phyloP scores from a whole-genome alignment of 768 basidiomycete genomes.

The Pleurotus giganteus region DNA sequence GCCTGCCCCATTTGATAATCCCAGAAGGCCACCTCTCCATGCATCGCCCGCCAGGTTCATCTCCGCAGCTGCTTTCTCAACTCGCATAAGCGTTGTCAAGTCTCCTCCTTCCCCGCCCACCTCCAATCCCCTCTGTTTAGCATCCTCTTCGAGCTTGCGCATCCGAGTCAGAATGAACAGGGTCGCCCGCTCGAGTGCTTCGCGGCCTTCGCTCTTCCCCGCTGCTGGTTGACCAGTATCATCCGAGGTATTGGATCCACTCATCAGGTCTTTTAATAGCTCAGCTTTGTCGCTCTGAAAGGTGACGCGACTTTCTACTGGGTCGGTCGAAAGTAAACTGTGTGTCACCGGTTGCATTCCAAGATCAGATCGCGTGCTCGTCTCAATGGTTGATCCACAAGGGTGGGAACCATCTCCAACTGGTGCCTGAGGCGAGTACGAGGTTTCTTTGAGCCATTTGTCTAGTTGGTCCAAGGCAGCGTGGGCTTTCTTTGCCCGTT shows the following conservation, averaged over 20 bases:
- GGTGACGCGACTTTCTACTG: constrained; percentile 22
- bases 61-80: constrained; percentile 44
- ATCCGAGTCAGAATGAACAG: constrained; percentile 50
- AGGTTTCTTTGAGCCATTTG: constrained; percentile 42
- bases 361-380: background rate
- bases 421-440: background rate
- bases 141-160: constrained; percentile 46
- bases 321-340: constrained; percentile 29
- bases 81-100: constrained; percentile 41
- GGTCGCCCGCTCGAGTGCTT: constrained; percentile 45
- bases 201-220: constrained; percentile 17
- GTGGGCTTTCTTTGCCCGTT: constrained; percentile 54
- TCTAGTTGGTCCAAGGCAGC: constrained; percentile 47
- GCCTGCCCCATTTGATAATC: constrained; percentile 46
- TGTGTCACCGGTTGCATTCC: constrained; percentile 21
- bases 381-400: too few species aligned
- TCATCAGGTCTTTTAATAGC: constrained; percentile 35
- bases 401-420: background rate
- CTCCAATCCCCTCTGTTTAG: constrained; percentile 32
- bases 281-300: constrained; percentile 44
- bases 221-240: background rate
- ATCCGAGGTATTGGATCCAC: constrained; percentile 13
- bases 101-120: constrained; percentile 37
- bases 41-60: constrained; percentile 17
- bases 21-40: constrained; percentile 39